phyloP scores from a whole-genome alignment of 441 rosid genomes.

The Gossypium gossypioides region DNA sequence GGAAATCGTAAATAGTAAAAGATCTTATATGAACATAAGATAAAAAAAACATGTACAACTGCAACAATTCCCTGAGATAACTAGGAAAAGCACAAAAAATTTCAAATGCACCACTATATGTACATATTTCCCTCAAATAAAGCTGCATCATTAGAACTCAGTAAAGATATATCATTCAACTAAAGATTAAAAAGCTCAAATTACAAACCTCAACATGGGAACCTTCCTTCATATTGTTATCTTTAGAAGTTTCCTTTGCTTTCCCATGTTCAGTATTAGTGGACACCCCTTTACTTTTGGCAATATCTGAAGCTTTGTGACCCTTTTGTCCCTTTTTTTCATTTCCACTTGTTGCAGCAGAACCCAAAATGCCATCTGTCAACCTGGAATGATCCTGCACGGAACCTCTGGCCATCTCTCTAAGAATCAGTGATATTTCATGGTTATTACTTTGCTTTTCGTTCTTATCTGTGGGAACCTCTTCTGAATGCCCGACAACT shows the following conservation, averaged over 20 bases:
- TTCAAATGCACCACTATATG: not conserved
- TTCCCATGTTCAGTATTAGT: conserved; percentile 29
- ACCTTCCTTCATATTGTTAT: conserved; percentile 57
- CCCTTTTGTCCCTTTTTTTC: conserved; percentile 36
- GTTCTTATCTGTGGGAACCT: conserved; percentile 25
- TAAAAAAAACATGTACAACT: not conserved
- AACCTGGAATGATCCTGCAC: conserved; percentile 33
- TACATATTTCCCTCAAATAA: not conserved
- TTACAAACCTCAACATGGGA: conserved; percentile 77
- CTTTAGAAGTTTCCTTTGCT: conserved; percentile 28
- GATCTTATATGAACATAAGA: not conserved
- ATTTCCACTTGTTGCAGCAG: conserved; percentile 35
- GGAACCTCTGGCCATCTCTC: conserved; percentile 26
- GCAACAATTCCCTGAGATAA: not conserved
- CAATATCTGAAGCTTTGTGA: conserved; percentile 33
- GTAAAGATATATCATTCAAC: not conserved
- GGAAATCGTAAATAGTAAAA: conserved; percentile 9
- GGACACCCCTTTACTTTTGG: conserved; percentile 26
- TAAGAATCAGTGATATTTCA: conserved; percentile 26
- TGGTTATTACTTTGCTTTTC: conserved; percentile 25
- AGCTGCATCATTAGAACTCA: not conserved
- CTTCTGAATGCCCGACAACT: conserved; percentile 21
- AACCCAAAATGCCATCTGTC: conserved; percentile 32
- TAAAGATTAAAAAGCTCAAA: not conserved
- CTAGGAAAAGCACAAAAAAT: not conserved